phyloP scores from a whole-genome alignment of 1,284 basidiomycete genomes.

The Sporisorium sorghi region DNA sequence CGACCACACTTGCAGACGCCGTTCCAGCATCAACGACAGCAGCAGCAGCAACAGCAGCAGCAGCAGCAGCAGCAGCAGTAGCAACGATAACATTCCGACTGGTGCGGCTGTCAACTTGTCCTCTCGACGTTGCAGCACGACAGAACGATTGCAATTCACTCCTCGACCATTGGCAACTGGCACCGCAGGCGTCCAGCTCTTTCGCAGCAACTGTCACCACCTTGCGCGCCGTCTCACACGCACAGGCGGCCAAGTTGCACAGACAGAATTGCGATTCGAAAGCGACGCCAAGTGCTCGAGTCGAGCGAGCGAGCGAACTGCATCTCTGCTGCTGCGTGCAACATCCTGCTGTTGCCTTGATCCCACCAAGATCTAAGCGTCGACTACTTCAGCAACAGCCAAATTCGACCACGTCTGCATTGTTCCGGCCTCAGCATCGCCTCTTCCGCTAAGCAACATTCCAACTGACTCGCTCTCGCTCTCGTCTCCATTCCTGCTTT shows the following conservation, averaged over 20 bases:
- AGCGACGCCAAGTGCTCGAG: background rate
- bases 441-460: conserved; percentile 6
- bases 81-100: background rate
- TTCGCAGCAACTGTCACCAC: background rate
- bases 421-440: background rate
- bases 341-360: background rate
- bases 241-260: background rate
- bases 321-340: conserved; percentile 3
- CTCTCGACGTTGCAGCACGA: background rate
- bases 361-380: background rate
- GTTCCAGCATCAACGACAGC: background rate
- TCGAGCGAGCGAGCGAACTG: conserved; percentile 1
- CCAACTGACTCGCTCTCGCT: conserved; percentile 24
- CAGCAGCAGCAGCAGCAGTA: conserved; percentile 3
- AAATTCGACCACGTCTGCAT: background rate
- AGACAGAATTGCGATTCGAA: conserved; percentile 1
- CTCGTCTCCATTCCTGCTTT: conserved; percentile 3
- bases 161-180: background rate
- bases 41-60: conserved; percentile 1
- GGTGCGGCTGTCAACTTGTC: background rate
- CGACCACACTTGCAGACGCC: conserved; percentile 8
- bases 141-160: background rate
- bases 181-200: background rate
- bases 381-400: background rate
- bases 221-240: background rate